Evolutionary conservation across 371 early-diverging fungal genomes (phyloP), one percentile per base, ranked within the genome.

Genomic region (Umbelopsis sp.): DNA sequence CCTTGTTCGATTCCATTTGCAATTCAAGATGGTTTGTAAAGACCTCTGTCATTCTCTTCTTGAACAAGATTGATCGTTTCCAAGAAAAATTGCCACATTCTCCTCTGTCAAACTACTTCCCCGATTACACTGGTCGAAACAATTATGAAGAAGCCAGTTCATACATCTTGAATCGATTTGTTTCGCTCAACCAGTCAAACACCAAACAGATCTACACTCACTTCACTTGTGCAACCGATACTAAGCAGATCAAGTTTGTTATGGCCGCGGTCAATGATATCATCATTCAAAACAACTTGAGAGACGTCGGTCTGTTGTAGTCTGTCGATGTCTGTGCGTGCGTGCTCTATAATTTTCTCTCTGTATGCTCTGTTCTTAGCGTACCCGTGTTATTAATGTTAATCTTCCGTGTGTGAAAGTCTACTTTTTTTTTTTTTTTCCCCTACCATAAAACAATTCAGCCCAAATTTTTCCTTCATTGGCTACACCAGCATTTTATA

Each of bases 1-100:
- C 95, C 8, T 83, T 98, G 68, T 98, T 97, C 76, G 97, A 97
- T 70, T 96, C 96, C 3, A 96, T 98, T 75, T 96, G 96, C 81
- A 98, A 98, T 75, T 93, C 93, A 64, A 85, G 94, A 68, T 97
- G 97, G 97, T 97, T 98, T 72, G 87, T 92, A 57, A 91, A 91
- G 74, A 97, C 97, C 0, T 93, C 94, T 18, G 94, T 97, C 68
- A 97, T 98, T 72, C 82, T 98, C 68, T 98, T 98, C 85, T 80
- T 98, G 70, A 98, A 98, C 90, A 98, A 98, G 84, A 95, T 96
- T 69, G 99, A 98, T 85, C 85, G 96, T 25, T 95, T 98, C 87
- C 89, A 89, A 70, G 91, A 92, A 68, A 98, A 98, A 80, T 75
- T 98, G 53, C 86, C 87, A 22, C 81, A 84, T 46, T 92, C 92